Base-by-base conservation (phyloP, 2,329 filamentous ascomycete species). In the Alternaria sp. region DNA sequence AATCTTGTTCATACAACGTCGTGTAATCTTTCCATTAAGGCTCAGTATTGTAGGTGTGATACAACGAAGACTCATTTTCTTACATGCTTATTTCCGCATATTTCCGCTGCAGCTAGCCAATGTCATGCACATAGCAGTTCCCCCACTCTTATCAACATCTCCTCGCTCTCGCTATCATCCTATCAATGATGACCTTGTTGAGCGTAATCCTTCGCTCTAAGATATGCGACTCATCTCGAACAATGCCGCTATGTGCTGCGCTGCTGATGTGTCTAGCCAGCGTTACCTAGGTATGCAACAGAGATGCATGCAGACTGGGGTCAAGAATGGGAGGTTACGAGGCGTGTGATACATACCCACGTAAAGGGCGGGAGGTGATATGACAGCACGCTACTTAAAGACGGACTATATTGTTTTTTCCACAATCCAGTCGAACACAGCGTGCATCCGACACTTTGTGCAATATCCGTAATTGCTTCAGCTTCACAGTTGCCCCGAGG, bases 131-230 rank as follows among this genome's bases (percentile, higher is more conserved):
- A 20, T 32, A 18, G n/a, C 27, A 9, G 48, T 16, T 51, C 48
- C 59, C 59, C 54, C 54, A 61, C 59, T 57, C 48, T 61, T 57
- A 61, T 49, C 54, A 40, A n/a, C 32, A 16, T 36, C 32, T 36
- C 32, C 12, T 36, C 32, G 9, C 14, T 22, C 0, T 9, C 32
- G 30, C 32, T 57, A 43, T 43, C 48, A 40, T 34, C 28, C 32
- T 57, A 60, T 60, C 56, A 32, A 51, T 40, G 7, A 46, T 12
- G 18, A 18, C 5, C 48, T 14, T 4, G 7, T 43, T 12, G 9
- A 44, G 20, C 5, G n/a, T 25, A n/a, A 41, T 41, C 50, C 38
- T 20, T 43, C n/a, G 10, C n/a, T 2, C 25, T n/a, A n/a, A 5
- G 20, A 6, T 14, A 12, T 44, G 50, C 38, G 22, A 46, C 12